A percentile compares a stretch with the other conserved stretches of the same genome.
These are phyloP conservation scores for Geotrichum aggregatum DNA, from an alignment of 1,139 yeast genomes.

Conservation along the genomic window DNA sequence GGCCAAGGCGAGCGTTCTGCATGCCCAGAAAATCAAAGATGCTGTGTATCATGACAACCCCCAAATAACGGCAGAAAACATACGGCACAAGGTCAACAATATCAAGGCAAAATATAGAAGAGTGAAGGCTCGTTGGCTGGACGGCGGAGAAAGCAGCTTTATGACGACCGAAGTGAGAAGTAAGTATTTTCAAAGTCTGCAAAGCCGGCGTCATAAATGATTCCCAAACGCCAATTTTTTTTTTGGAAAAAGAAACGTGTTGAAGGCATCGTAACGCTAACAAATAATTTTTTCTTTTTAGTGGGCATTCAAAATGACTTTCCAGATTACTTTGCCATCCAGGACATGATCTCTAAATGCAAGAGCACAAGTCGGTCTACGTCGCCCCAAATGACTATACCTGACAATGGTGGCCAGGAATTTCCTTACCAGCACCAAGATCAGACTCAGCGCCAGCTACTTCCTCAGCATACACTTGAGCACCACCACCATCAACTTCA, in stretches of 20 bases:
- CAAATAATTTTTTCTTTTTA: background rate
- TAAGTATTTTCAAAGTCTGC: background rate
- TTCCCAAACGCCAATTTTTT: too few species aligned
- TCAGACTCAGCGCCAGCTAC: background rate
- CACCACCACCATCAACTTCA: too few species aligned
- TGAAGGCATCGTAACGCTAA: background rate
- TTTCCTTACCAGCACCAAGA: background rate
- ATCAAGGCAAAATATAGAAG: conserved; percentile 18
- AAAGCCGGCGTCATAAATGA: too few species aligned
- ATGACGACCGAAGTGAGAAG: conserved; percentile 5
- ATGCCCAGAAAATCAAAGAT: conserved; percentile 16
- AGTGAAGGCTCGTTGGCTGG: conserved; percentile 9
- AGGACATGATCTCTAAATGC: conserved; percentile 7
- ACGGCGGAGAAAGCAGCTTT: background rate
- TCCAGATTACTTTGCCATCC: conserved; percentile 14
- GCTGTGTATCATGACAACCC: conserved; percentile 13
- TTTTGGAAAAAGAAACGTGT: too few species aligned
- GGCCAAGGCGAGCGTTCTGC: conserved; percentile 18
- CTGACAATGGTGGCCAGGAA: background rate
- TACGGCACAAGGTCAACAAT: conserved; percentile 19
- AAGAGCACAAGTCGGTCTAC: conserved; percentile 2
- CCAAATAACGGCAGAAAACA: conserved; percentile 17
- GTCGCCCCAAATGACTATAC: background rate
- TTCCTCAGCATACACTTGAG: background rate
- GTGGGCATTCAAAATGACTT: conserved; percentile 13